Conservation (phyloP, 179 eudicot genomes). For the Patellifolia procumbens region DNA sequence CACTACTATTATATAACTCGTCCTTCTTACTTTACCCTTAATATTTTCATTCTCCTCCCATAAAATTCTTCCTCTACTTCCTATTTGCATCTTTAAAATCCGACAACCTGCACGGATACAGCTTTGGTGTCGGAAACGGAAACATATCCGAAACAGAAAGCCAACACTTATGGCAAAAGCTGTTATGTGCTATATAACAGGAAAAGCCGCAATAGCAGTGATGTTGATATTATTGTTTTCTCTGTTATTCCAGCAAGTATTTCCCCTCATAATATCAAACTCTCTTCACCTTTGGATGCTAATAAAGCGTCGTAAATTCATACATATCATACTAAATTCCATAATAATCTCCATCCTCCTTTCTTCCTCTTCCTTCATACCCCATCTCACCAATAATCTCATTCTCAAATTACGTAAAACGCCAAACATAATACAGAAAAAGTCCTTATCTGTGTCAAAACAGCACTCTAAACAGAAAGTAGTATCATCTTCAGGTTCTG, state of each 20-base stretch:
- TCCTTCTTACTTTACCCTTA: neutral
- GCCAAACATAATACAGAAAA: neutral
- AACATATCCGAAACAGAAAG: neutral
- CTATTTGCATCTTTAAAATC: neutral
- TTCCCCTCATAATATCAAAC: neutral
- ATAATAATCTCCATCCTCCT: conserved; percentile 13
- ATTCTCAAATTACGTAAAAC: neutral
- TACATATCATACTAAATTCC: conserved; percentile 5
- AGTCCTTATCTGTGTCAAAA: too few relatives aligned
- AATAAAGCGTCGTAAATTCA: conserved; percentile 7
- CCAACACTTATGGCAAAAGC: neutral
- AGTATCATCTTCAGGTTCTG: too few relatives aligned
- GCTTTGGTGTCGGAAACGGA: too few relatives aligned
- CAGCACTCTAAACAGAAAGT: too few relatives aligned
- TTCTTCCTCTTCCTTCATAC: conserved; percentile 7
- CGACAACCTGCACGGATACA: too few relatives aligned
- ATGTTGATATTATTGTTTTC: neutral
- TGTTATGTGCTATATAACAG: conserved; percentile 2
- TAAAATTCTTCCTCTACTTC: neutral
- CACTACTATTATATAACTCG: neutral
- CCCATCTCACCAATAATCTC: neutral
- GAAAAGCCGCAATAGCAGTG: neutral
- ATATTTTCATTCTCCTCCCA: neutral
- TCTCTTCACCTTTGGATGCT: neutral
- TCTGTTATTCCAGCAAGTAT: neutral